Percentiles rank a stretch among this genome's conserved stretches.
Conservation (phyloP, 192 early-diverging fungal genomes). For the Umbelopsis sp. region DNA sequence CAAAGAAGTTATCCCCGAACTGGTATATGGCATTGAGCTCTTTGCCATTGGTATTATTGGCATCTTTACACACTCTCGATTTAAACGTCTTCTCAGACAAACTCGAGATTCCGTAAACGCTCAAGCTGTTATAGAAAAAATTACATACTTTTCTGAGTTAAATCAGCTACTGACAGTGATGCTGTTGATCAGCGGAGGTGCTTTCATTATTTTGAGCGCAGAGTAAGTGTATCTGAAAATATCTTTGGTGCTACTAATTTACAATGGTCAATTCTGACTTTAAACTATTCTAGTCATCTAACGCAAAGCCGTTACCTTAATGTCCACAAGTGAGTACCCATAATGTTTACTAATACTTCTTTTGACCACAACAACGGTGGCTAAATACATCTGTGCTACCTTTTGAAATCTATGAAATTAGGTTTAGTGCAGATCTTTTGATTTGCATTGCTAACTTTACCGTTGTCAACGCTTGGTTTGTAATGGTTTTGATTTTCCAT, state of each 20-base stretch:
- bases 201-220: slow-evolving; percentile 23
- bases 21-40: slow-evolving; percentile 37
- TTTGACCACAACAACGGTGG: neutral
- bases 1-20: slow-evolving; percentile 43
- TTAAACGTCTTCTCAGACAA: neutral
- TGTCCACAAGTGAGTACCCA: slow-evolving; percentile 1
- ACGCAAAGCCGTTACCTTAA: neutral
- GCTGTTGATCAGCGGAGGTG: slow-evolving; percentile 4
- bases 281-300: neutral
- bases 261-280: neutral
- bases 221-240: neutral
- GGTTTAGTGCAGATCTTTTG: slow-evolving; percentile 8
- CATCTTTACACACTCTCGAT: neutral
- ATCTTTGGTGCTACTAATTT: neutral
- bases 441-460: slow-evolving; percentile 23
- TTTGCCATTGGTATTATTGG: slow-evolving; percentile 11
- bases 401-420: neutral
- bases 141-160: slow-evolving; percentile 21
- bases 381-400: neutral
- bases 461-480: slow-evolving; percentile 21
- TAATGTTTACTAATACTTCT: neutral
- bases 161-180: slow-evolving; percentile 17
- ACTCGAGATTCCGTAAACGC: slow-evolving; percentile 12
- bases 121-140: slow-evolving; percentile 15
- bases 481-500: slow-evolving; percentile 24